These are phyloP conservation scores for Penicillium decumbens DNA, from an alignment of 2,329 filamentous ascomycete genomes.

Conservation along the genomic window DNA sequence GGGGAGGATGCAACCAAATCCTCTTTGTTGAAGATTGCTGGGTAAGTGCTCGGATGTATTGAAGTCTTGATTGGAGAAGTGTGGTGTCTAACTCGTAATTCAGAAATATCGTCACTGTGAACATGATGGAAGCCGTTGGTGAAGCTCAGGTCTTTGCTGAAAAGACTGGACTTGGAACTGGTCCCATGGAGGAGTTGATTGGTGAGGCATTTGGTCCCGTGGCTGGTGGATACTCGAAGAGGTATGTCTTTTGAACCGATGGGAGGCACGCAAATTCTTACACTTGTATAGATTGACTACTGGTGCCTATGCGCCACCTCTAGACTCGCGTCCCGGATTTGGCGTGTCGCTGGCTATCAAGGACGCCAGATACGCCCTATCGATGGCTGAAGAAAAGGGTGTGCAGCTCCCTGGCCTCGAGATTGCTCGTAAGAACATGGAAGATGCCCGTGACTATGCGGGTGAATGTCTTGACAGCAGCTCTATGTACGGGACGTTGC, in stretches of 20 bases:
- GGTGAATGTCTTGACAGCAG: slow-evolving; percentile 39
- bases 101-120: slow-evolving; percentile 43
- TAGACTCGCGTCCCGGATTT: slow-evolving; percentile 35
- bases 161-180: slow-evolving; percentile 42
- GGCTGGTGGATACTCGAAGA: slow-evolving; percentile 41
- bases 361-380: slow-evolving; percentile 34
- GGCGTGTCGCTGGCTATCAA: slow-evolving; percentile 38
- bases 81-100: not conserved
- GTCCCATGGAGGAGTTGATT: slow-evolving; percentile 42
- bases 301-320: slow-evolving; percentile 40
- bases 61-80: not conserved
- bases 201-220: slow-evolving; percentile 43
- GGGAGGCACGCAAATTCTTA: not conserved
- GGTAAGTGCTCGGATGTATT: slow-evolving; percentile 23
- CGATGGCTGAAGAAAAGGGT: slow-evolving; percentile 30
- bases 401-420: slow-evolving; percentile 33
- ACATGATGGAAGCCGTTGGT: slow-evolving; percentile 45
- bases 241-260: slow-evolving; percentile 19
- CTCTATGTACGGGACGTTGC: slow-evolving; percentile 36
- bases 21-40: slow-evolving; percentile 45
- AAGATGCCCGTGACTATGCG: slow-evolving; percentile 33
- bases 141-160: slow-evolving; percentile 48
- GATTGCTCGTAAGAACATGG: slow-evolving; percentile 36
- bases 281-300: slow-evolving; percentile 35
- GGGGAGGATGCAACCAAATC: slow-evolving; percentile 43